These are phyloP conservation scores for Phyllosticta citrichinensis DNA, from an alignment of 2,329 filamentous ascomycete genomes.

Conservation along the genomic window DNA sequence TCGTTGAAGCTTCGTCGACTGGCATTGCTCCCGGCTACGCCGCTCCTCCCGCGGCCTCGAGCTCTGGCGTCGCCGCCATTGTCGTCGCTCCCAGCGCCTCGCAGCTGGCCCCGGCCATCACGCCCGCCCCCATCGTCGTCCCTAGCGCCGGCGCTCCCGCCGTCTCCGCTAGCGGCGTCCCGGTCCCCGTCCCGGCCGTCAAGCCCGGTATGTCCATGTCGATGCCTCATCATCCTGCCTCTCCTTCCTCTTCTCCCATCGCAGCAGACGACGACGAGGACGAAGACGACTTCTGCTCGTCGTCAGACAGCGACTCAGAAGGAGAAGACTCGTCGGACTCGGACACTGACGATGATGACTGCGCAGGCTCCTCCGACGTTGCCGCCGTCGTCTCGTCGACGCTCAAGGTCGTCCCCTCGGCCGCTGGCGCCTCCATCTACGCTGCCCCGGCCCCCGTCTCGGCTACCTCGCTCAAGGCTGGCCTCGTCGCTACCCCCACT, in stretches of 20 bases:
- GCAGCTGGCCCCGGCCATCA: not conserved
- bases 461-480: not conserved
- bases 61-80: conserved; percentile 4
- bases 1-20: not conserved
- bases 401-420: not conserved
- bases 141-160: conserved; percentile 6
- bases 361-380: conserved; percentile 7
- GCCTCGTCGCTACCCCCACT: not conserved
- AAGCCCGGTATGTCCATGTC: not conserved
- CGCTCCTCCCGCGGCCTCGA: not conserved
- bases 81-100: not conserved
- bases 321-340: not conserved
- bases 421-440: not conserved
- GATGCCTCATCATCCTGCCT: not conserved
- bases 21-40: not conserved
- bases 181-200: not conserved
- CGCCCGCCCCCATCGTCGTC: conserved; percentile 1
- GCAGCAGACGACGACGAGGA: conserved; percentile 3
- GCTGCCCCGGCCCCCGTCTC: not conserved
- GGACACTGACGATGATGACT: not conserved
- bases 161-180: not conserved
- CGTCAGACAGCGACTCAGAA: not conserved
- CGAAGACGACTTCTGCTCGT: not conserved
- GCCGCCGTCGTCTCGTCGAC: not conserved
- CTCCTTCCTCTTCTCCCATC: not conserved